Evolutionary conservation across 2,329 filamentous ascomycete species (phyloP).

Genomic region (Calonectria leucothoes): DNA sequence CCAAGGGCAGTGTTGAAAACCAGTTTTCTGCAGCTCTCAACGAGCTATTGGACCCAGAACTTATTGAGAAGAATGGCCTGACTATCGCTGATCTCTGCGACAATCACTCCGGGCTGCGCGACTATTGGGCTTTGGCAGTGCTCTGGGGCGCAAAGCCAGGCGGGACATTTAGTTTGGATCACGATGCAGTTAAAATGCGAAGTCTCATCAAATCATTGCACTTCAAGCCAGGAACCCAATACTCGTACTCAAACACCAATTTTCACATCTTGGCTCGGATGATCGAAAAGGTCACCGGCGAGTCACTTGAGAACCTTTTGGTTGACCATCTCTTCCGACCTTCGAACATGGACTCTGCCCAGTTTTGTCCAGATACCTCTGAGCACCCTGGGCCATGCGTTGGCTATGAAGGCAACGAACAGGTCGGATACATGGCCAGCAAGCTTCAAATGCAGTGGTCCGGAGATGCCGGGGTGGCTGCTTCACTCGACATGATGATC

Average conservation of each 20-base stretch:
- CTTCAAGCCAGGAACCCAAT: neutral
- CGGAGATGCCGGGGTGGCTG: neutral
- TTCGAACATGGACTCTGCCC: neutral
- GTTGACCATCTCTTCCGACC: neutral
- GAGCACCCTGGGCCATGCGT: neutral
- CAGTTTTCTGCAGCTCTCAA: neutral
- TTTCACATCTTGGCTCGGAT: neutral
- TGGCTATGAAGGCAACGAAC: neutral
- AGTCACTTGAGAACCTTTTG: neutral
- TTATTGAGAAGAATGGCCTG: neutral
- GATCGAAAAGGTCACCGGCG: neutral
- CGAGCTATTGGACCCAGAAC: neutral
- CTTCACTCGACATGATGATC: neutral
- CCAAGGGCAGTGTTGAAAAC: neutral
- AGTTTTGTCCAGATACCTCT: neutral
- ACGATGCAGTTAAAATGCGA: neutral
- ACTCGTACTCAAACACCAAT: neutral
- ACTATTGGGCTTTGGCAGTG: neutral
- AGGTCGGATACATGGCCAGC: neutral
- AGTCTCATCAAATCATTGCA: neutral
- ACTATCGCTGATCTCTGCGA: neutral
- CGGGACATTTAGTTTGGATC: neutral
- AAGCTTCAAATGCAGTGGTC: neutral
- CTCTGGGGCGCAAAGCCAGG: neutral
- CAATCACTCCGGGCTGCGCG: neutral